Evolutionary conservation across 2,329 filamentous ascomycete genomes (phyloP).

Genomic region (Phialocephala subalpina): DNA sequence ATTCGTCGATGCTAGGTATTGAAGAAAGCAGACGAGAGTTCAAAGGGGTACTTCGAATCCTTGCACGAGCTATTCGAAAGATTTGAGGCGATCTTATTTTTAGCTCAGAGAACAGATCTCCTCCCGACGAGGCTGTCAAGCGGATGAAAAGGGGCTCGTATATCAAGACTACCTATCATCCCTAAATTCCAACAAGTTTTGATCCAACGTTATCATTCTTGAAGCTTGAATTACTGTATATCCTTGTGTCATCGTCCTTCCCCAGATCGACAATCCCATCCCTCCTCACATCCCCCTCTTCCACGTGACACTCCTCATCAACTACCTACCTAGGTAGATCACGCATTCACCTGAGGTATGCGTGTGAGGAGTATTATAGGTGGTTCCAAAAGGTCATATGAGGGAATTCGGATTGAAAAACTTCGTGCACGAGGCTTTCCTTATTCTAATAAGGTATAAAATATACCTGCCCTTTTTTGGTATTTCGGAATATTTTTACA

Average conservation of each 20-base stretch:
- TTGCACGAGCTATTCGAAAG: not conserved
- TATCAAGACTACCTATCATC: not conserved
- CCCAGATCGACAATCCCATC: not conserved
- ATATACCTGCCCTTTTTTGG: no score
- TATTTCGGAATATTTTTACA: no score
- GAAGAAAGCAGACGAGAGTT: slow-evolving; percentile 6
- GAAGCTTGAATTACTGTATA: not conserved
- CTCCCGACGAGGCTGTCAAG: not conserved
- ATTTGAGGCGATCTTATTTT: not conserved
- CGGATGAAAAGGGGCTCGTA: not conserved
- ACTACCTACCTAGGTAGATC: no score
- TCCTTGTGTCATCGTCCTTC: not conserved
- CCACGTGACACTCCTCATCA: slow-evolving; percentile 1
- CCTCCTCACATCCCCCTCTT: not conserved
- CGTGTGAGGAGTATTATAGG: no score
- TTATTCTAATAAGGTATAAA: no score
- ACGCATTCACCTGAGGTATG: no score
- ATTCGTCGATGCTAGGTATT: slow-evolving; percentile 16
- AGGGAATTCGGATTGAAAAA: no score
- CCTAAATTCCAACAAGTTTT: not conserved
- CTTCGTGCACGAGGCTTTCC: no score
- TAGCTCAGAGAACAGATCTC: not conserved
- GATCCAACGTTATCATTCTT: not conserved
- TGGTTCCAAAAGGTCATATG: no score
- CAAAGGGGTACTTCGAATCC: slow-evolving; percentile 1